Evolutionary conservation across 2,329 filamentous ascomycete genomes (phyloP), one percentile per base, ranked within the genome.

Genomic region (Dothistroma pini): DNA sequence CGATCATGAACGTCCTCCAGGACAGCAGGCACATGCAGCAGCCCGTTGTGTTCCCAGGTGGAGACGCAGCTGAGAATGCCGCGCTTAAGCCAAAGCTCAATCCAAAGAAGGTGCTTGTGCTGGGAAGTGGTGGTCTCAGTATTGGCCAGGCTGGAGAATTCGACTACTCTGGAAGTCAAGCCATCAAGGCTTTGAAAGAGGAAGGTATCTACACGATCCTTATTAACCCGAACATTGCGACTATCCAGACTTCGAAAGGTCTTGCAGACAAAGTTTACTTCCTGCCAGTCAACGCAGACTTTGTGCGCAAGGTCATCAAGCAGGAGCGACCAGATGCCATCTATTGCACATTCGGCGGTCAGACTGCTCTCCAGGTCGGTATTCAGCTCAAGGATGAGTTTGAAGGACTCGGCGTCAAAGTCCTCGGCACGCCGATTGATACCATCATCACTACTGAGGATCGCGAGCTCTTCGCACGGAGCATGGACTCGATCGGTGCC

Each of bases 371-470:
- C n/a, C 88, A 91, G 70, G 95, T 99, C 50, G 95, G 95, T 78
- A 97, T 97, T 62, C 89, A 97, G 78, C 88, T 97, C 72, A 97
- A 96, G 81, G 93, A 97, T 74, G 95, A 97, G 77, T 97, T 99
- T 66, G 91, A 96, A 75, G 83, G 80, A 55, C 89, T 97, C 5
- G 95, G 95, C 50, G 93, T 99, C 71, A 89, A 92, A 79, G 93
- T 99, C 49, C 84, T 99, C 16, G 95, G 95, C 76, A 99, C 95
- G 6, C 93, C 93, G 12, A 97, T 99, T 64, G 90, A 97, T 49
- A 97, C 95, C 53, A 96, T 99, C 78, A 96, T 97, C 78, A 97
- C 93, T 22, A 99, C 95, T 0, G 95, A 99, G 78, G 95, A 99
- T 73, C 90, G 95, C 76, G 95, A 99, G 79, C 85, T 97, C 48